Base-by-base conservation (phyloP, 169 alveolate species). In the Cyclospora cayetanensis region DNA sequence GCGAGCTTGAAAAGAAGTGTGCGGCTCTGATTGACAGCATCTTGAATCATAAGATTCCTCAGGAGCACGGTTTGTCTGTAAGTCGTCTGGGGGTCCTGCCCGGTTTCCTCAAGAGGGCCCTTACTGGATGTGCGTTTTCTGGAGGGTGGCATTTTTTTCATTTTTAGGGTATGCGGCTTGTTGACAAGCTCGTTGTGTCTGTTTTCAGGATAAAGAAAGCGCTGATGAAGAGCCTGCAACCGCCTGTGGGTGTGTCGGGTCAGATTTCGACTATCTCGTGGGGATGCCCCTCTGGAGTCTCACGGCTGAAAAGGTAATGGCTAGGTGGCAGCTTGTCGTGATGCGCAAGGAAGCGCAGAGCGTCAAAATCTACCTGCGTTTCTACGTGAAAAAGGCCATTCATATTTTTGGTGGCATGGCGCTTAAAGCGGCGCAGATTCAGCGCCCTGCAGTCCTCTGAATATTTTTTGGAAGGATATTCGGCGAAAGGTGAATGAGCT, bases 261-360 rank as follows among this genome's bases (percentile, higher is more conserved):
- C 88, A 79, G 93, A 92, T 91, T 99, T 96, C 96, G 99, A 99
- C 95, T 99, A 99, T 91, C 95, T 99, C 88, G 96, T 98, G 50
- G 96, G 97, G 50, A 97, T 98, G 99, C 98, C 99, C 34, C 95
- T 99, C 88, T 97, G 98, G 97, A 96, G 97, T 65, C 96, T 99
- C 37, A 98, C 99, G 11, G 95, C 95, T 18, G 99, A 99, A 93
- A 97, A 95, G 93, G 99, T 98, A 53, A 68, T 0, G 25, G 34
- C 42, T 7, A 0, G n/a, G n/a, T n/a, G n/a, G n/a, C n/a, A n/a
- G n/a, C n/a, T n/a, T n/a, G n/a, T n/a, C n/a, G n/a, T n/a, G n/a
- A n/a, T n/a, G n/a, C n/a, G n/a, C n/a, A n/a, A n/a, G n/a, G n/a
- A n/a, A n/a, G n/a, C n/a, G n/a, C n/a, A n/a, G n/a, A n/a, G n/a